These are phyloP conservation scores for Xylaria palmicola DNA, from an alignment of 495 filamentous ascomycete genomes.

Conservation along the genomic window DNA sequence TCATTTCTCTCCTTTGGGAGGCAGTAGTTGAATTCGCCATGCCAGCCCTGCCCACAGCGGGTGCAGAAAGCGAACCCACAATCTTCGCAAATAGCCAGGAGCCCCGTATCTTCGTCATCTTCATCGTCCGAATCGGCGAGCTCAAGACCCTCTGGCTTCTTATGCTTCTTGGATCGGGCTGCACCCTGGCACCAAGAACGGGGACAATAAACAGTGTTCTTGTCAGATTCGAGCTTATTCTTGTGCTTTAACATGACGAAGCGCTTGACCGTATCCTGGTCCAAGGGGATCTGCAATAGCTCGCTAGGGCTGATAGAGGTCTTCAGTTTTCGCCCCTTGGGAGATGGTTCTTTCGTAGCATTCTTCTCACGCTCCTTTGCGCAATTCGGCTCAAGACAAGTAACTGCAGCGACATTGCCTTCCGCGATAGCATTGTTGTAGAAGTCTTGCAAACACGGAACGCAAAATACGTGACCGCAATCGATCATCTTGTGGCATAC, in stretches of 20 bases:
- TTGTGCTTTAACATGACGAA: conserved; percentile 91
- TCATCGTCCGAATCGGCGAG: conserved; percentile 49
- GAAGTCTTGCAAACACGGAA: conserved; percentile 79
- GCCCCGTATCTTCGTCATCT: conserved; percentile 42
- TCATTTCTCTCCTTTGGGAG: conserved; percentile 58
- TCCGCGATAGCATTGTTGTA: conserved; percentile 85
- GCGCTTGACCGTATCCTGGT: conserved; percentile 71
- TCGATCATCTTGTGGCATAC: conserved; percentile 74
- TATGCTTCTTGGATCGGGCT: conserved; percentile 77
- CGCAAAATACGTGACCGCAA: conserved; percentile 91
- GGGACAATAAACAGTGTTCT: conserved; percentile 90
- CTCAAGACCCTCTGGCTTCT: conserved; percentile 60
- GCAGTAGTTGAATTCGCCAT: conserved; percentile 72
- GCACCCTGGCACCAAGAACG: conserved; percentile 91
- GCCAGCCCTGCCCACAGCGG: conserved; percentile 69
- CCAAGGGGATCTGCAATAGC: conserved; percentile 79
- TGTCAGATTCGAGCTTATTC: conserved; percentile 84
- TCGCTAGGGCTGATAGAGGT: conserved; percentile 81
- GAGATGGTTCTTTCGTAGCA: conserved; percentile 23
- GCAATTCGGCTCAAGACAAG: conserved; percentile 75
- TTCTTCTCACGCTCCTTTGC: conserved; percentile 55
- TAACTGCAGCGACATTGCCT: conserved; percentile 74
- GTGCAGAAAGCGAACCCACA: conserved; percentile 91
- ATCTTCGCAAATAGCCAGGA: conserved; percentile 79
- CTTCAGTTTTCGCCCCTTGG: conserved; percentile 46